Evolutionary conservation across 768 basidiomycete genomes (phyloP).

Genomic region (Gymnopilus dilepis): DNA sequence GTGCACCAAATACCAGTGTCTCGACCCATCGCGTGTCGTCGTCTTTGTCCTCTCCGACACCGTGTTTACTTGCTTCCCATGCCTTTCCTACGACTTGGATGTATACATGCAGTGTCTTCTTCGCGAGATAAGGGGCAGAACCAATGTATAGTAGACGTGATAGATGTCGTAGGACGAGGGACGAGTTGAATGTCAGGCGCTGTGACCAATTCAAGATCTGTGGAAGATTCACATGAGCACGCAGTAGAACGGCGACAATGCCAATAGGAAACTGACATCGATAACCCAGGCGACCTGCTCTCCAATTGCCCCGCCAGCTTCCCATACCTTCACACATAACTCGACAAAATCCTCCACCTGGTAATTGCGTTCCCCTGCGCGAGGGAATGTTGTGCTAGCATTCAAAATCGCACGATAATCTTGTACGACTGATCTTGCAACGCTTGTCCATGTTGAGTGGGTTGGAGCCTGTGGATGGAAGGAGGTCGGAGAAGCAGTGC

Average conservation of each 20-base stretch:
- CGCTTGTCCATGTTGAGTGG: constrained; percentile 60
- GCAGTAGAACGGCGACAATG: background rate
- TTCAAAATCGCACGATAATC: constrained; percentile 75
- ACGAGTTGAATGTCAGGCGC: constrained; percentile 91
- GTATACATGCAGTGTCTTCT: constrained; percentile 80
- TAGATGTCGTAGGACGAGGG: constrained; percentile 84
- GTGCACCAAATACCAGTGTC: constrained; percentile 75
- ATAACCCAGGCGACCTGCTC: constrained; percentile 81
- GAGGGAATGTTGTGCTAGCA: constrained; percentile 76
- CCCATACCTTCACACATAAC: constrained; percentile 81
- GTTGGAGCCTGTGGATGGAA: constrained; percentile 27
- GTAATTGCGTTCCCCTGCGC: constrained; percentile 77
- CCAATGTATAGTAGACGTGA: constrained; percentile 69
- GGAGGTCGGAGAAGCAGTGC: constrained; percentile 29
- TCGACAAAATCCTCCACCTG: constrained; percentile 87
- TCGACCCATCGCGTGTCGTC: constrained; percentile 75
- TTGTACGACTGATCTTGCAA: constrained; percentile 67
- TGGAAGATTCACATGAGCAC: constrained; percentile 6
- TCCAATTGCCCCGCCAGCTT: constrained; percentile 73
- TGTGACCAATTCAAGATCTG: constrained; percentile 95
- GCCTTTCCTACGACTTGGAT: constrained; percentile 86
- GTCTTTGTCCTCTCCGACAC: constrained; percentile 56
- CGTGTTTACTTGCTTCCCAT: constrained; percentile 60
- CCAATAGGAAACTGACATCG: constrained; percentile 55
- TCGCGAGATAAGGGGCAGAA: constrained; percentile 49